Conservation (phyloP, 345 rosid species). For the Euclidium syriacum region DNA sequence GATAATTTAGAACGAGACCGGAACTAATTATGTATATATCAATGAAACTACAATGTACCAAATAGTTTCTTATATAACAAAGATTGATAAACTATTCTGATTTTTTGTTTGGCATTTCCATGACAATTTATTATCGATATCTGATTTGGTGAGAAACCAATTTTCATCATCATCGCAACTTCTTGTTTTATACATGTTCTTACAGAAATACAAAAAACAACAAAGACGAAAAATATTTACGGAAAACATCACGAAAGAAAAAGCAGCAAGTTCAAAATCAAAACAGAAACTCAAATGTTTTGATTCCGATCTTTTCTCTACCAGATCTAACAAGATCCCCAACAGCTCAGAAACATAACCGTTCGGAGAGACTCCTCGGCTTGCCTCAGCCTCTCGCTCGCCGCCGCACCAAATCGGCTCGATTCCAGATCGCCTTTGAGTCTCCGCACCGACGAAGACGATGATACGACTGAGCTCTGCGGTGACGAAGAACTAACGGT, state of each 20-base stretch:
- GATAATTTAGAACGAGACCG: no score
- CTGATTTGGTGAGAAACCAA: neutral
- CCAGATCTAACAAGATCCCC: slow-evolving; percentile 55
- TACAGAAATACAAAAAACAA: neutral
- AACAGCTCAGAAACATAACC: slow-evolving; percentile 81
- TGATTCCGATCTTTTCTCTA: neutral
- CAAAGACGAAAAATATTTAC: slow-evolving; percentile 4
- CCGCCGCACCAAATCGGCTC: slow-evolving; percentile 26
- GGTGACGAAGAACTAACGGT: neutral
- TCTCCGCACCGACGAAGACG: slow-evolving; percentile 41
- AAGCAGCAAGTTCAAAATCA: neutral
- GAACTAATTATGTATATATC: no score
- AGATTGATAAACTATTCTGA: no score
- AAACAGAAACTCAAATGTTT: neutral
- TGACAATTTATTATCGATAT: no score
- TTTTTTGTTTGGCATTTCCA: no score
- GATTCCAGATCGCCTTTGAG: slow-evolving; percentile 43
- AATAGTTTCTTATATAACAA: no score
- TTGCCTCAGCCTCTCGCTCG: slow-evolving; percentile 41
- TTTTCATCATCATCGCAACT: neutral
- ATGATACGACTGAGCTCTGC: slow-evolving; percentile 3
- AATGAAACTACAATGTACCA: no score
- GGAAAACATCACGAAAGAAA: neutral
- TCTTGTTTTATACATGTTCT: neutral
- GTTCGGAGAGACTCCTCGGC: slow-evolving; percentile 80